These are phyloP conservation scores for Mallotus repandus DNA, from an alignment of 441 rosid species.

Conservation along the genomic window DNA sequence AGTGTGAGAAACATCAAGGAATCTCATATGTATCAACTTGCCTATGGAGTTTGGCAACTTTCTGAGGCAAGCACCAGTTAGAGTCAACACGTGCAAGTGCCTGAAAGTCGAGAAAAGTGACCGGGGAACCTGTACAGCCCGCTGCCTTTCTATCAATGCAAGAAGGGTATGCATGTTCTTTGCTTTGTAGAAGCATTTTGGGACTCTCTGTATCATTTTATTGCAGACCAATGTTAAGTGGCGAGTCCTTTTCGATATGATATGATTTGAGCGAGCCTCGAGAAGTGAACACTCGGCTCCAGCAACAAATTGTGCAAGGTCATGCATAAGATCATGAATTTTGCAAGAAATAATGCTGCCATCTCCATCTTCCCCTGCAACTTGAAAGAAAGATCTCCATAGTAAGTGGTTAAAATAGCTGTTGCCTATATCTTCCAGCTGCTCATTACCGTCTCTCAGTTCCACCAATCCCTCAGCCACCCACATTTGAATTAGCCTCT, in stretches of 20 bases:
- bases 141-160: constrained; percentile 7
- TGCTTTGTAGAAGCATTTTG: constrained; percentile 3
- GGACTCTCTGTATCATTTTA: neutral
- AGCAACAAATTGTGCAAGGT: constrained; percentile 28
- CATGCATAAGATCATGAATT: constrained; percentile 29
- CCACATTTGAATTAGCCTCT: constrained; percentile 30
- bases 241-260: neutral
- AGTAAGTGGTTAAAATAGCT: constrained; percentile 18
- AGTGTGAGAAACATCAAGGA: constrained; percentile 9
- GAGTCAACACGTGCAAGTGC: neutral
- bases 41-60: neutral
- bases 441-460: neutral
- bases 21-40: constrained; percentile 1
- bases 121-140: neutral
- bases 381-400: constrained; percentile 30
- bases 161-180: constrained; percentile 1
- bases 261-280: neutral
- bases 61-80: neutral
- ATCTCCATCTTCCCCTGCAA: constrained; percentile 1
- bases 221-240: neutral
- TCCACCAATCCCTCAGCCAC: constrained; percentile 31
- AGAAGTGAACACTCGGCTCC: constrained; percentile 19
- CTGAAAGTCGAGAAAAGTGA: neutral
- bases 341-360: constrained; percentile 13
- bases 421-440: constrained; percentile 16